Base-by-base conservation (phyloP, 2,329 filamentous ascomycete species). In the Diaporthe australafricana region DNA sequence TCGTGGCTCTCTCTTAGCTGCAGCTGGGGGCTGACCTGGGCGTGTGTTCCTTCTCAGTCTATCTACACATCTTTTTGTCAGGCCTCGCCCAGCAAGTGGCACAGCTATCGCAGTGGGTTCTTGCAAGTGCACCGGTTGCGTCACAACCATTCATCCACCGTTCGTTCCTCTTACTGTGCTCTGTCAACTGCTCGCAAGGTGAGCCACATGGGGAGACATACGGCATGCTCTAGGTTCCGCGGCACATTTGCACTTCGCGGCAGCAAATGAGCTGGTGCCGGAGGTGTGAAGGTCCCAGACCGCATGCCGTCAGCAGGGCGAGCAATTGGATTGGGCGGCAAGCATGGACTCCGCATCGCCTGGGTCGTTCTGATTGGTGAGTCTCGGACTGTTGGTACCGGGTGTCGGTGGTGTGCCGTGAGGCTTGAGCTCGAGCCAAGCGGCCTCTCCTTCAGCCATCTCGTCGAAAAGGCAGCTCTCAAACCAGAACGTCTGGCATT, bases 1-100 rank as follows among this genome's bases (percentile, higher is more conserved):
- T 65, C 60, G 60, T 25, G 45, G 60, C 60, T 38, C n/a, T 35
- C 12, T 7, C 20, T n/a, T n/a, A 30, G 60, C n/a, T 65, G n/a
- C 45, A 35, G 30, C 27, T n/a, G 48, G 17, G 17, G 30, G 1
- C 60, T 50, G 7, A 7, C 45, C 60, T 65, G 22, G 4, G 3
- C 30, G 30, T 27, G 45, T 50, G n/a, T 8, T 35, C 35, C 30
- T 50, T 27, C 8, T 50, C 3, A 7, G 12, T 48, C 22, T 22
- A 11, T 20, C 47, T 14, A 9, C n/a, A 50, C 3, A 2, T 35
- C 14, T 17, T 50, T 30, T 14, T 17, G 12, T 14, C 5, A 50
- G 30, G 32, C 22, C 25, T 38, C 2, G 35, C 40, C 16, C 17
- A 6, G 22, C 40, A 32, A 2, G 35, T 60, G 57, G 40, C 27